Conservation (phyloP, 345 rosid species). For the Luvunga scandens region DNA sequence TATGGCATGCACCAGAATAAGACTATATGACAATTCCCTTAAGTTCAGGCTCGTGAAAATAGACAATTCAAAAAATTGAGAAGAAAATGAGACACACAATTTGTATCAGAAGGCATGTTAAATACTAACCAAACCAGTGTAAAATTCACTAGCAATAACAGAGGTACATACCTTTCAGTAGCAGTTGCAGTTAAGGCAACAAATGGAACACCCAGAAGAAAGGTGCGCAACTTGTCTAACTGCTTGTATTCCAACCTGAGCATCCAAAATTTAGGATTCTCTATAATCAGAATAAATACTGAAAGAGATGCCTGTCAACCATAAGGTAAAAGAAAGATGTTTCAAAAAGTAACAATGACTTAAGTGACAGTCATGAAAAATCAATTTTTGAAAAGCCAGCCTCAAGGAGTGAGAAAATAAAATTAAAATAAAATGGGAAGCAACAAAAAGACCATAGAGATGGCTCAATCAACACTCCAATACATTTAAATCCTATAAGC, state of each 20-base stretch:
- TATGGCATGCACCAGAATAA: background rate
- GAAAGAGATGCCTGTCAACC: background rate
- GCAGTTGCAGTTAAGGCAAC: conserved; percentile 53
- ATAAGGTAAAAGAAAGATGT: background rate
- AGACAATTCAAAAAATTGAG: background rate
- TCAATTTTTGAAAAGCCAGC: background rate
- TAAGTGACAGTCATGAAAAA: background rate
- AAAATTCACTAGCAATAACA: background rate
- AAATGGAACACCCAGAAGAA: conserved; percentile 42
- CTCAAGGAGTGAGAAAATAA: background rate
- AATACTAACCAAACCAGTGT: background rate
- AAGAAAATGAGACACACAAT: background rate
- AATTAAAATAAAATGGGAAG: background rate
- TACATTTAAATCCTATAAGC: background rate
- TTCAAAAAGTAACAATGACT: background rate
- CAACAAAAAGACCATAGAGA: background rate
- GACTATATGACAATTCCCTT: background rate
- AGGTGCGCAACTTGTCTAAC: conserved; percentile 32
- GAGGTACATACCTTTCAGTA: conserved; percentile 37
- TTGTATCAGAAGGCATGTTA: background rate
- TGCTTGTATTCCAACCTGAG: conserved; percentile 49
- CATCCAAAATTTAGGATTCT: conserved; percentile 8
- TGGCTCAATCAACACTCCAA: background rate
- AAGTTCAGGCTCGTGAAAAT: background rate
- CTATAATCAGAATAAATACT: background rate